Evolutionary conservation across 139 green algal species (phyloP), one percentile per base, ranked within the genome.

Genomic region (Volvox africanus): DNA sequence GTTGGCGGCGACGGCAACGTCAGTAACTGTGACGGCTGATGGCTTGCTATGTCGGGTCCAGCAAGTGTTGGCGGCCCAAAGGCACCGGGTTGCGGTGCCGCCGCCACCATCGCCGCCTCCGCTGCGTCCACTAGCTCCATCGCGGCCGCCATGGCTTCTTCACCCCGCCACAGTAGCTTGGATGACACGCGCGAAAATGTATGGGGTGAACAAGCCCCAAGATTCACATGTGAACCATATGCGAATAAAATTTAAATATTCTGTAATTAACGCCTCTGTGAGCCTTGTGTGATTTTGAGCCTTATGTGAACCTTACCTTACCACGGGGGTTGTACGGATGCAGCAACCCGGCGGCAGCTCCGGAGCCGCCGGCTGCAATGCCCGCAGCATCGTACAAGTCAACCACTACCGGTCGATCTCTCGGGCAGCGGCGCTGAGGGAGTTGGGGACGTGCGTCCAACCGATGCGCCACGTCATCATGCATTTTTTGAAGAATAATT

Each of bases 321-420:
- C 97, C 97, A 0, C 92, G 92, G 0, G 96, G 96, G 13, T 93
- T 95, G 92, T 96, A 98, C 18, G 97, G 97, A 86, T 99, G 98
- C 87, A 99, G 93, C 65, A 99, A 94, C 0, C 98, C 98, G 1
- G 97, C 98, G 26, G 98, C 97, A 2, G 97, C 96, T 24, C 97
- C 97, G 2, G 97, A 98, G 16, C 96, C 98, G 26, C 98, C 98
- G 1, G 93, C 95, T 1, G 92, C 98, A n/a, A 99, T 93, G 32
- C 96, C 97, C 30, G 88, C 87, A 0, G 93, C 92, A 55, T 99
- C 98, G 76, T 94, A 97, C n/a, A 99, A 61, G 12, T 95, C 69
- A 9, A 99, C 81, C 11, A 93, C 36, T 22, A 98, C 93, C 17
- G 93, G 79, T 0, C 33, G 36, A 67, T 86, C 92, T 1, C n/a